A percentile compares a stretch with the other conserved stretches of the same genome.
These are phyloP conservation scores for Volvox africanus DNA, from an alignment of 139 green algal genomes.

Conservation along the genomic window DNA sequence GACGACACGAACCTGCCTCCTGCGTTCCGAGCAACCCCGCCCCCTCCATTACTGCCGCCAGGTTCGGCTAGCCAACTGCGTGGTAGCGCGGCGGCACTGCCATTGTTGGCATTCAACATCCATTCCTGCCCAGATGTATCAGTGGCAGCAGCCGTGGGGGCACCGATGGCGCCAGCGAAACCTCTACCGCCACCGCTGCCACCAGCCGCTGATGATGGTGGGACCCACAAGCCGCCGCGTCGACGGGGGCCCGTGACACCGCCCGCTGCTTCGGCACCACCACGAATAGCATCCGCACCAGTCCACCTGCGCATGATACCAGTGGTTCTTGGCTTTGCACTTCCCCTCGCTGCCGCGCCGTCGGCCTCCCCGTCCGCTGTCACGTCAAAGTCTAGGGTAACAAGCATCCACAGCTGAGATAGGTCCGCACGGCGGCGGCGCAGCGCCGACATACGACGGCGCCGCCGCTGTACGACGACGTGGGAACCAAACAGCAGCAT, in stretches of 20 bases:
- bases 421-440: neutral
- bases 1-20: neutral
- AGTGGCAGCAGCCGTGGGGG: neutral
- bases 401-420: constrained; percentile 10
- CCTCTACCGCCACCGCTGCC: neutral
- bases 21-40: neutral
- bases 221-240: neutral
- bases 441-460: neutral
- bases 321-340: neutral
- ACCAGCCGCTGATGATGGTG: neutral
- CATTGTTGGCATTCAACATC: too few relatives aligned
- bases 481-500: neutral
- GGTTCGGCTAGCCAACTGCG: neutral
- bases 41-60: neutral
- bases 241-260: neutral
- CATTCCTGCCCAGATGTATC: too few relatives aligned
- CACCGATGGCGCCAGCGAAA: too few relatives aligned
- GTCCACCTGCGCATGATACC: neutral
- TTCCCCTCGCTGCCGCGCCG: neutral
- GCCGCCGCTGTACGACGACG: neutral
- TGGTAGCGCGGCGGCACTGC: too few relatives aligned
- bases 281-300: neutral
- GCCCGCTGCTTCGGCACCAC: neutral
- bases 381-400: neutral
- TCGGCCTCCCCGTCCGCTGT: neutral